Conservation (phyloP, 2,329 filamentous ascomycete species). For the Rasamsonia emersonii region DNA sequence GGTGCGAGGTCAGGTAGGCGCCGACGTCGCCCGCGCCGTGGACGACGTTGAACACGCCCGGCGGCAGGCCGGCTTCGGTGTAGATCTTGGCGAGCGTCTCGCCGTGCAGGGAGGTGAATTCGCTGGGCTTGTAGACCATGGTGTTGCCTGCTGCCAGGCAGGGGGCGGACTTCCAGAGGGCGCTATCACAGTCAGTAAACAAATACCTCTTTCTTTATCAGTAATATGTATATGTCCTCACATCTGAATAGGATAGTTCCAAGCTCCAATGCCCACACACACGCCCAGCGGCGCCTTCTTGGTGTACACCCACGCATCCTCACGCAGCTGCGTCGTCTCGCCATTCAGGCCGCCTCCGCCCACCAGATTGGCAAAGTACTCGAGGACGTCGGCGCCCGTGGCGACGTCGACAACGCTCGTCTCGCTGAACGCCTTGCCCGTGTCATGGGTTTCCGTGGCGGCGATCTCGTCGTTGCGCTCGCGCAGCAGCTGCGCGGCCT, state of each 20-base stretch:
- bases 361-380: slow-evolving; percentile 76
- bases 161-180: slow-evolving; percentile 80
- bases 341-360: slow-evolving; percentile 72
- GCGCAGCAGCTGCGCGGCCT: slow-evolving; percentile 65
- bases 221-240: slow-evolving; percentile 14
- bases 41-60: slow-evolving; percentile 79
- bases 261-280: slow-evolving; percentile 78
- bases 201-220: slow-evolving; percentile 4
- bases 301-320: slow-evolving; percentile 74
- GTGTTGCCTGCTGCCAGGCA: slow-evolving; percentile 80
- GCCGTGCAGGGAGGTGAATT: slow-evolving; percentile 77
- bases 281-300: slow-evolving; percentile 75
- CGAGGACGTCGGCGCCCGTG: slow-evolving; percentile 75
- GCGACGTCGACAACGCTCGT: slow-evolving; percentile 75
- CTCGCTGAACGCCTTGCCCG: slow-evolving; percentile 77
- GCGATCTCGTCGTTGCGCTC: slow-evolving; percentile 72
- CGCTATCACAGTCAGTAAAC: slow-evolving; percentile 29
- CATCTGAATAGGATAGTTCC: slow-evolving; percentile 90
- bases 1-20: slow-evolving; percentile 63
- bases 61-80: slow-evolving; percentile 67
- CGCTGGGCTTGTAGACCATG: slow-evolving; percentile 86
- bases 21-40: slow-evolving; percentile 74
- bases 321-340: slow-evolving; percentile 64
- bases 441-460: slow-evolving; percentile 71
- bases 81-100: slow-evolving; percentile 68